Percentiles rank a stretch among this genome's conserved stretches.
Conservation (phyloP, 495 filamentous ascomycete species). For the Rhypophila decipiens region DNA sequence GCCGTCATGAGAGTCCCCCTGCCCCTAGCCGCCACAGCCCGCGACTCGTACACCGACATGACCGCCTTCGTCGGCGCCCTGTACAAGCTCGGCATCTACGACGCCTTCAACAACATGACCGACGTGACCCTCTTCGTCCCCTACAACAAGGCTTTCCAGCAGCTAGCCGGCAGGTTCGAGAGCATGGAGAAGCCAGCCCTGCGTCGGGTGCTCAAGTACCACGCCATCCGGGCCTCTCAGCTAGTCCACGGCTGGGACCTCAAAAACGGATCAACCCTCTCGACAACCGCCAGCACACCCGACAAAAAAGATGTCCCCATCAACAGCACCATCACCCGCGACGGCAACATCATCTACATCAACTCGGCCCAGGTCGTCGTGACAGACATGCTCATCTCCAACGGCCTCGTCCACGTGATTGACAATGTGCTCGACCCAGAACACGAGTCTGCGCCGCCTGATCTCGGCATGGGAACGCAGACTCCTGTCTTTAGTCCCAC, state of each 20-base stretch:
- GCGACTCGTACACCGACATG: constrained; percentile 21
- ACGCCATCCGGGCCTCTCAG: too few species aligned
- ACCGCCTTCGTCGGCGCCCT: constrained; percentile 29
- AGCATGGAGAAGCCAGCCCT: constrained; percentile 6
- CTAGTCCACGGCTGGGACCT: constrained; percentile 35
- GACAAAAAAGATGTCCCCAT: constrained; percentile 21
- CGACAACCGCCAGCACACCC: constrained; percentile 31
- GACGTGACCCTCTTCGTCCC: constrained; percentile 36
- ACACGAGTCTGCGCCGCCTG: constrained; percentile 34
- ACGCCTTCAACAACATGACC: constrained; percentile 10
- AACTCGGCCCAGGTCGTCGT: constrained; percentile 47
- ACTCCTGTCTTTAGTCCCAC: constrained; percentile 42
- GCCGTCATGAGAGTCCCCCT: constrained; percentile 23
- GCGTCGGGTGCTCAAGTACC: constrained; percentile 20
- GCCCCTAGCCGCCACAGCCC: constrained; percentile 13
- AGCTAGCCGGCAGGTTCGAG: constrained; percentile 31
- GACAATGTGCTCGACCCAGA: constrained; percentile 58
- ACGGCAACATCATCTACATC: constrained; percentile 27
- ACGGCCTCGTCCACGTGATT: constrained; percentile 62
- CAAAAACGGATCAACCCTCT: constrained; percentile 16
- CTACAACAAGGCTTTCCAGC: constrained; percentile 44
- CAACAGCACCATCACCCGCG: constrained; percentile 12
- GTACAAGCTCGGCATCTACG: constrained; percentile 24
- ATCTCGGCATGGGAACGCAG: constrained; percentile 27
- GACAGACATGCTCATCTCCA: constrained; percentile 52